Conservation (phyloP, 1,284 basidiomycete genomes). For the Malassezia brasiliensis region DNA sequence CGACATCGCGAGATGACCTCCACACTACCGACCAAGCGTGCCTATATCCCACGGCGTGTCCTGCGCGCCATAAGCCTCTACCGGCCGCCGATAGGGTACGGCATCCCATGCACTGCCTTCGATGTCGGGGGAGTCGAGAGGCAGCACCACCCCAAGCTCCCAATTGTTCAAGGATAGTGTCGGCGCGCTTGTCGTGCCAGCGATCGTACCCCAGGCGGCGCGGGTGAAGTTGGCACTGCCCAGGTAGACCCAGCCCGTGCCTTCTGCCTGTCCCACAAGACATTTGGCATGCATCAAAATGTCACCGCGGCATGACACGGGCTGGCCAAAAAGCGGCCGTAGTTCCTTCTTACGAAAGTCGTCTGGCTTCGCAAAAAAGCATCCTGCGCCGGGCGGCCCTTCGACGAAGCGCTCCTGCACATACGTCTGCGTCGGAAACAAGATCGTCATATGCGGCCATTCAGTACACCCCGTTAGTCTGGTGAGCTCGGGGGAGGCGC, state of each 20-base stretch:
- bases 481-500: conserved; percentile 1
- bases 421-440: conserved; percentile 34
- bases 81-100: conserved; percentile 28
- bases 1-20: conserved; percentile 7
- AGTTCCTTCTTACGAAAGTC: conserved; percentile 14
- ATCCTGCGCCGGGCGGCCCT: conserved; percentile 28
- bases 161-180: conserved; percentile 31
- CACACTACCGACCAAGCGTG: neutral
- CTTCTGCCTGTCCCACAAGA: conserved; percentile 16
- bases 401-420: conserved; percentile 25
- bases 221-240: conserved; percentile 43
- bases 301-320: conserved; percentile 29
- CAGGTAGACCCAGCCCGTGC: conserved; percentile 35
- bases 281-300: conserved; percentile 46
- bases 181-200: conserved; percentile 17
- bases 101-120: conserved; percentile 19
- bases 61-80: conserved; percentile 17
- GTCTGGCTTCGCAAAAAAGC: conserved; percentile 40
- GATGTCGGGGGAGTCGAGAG: conserved; percentile 23
- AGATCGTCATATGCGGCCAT: conserved; percentile 29
- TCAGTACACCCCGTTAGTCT: neutral
- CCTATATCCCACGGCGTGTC: conserved; percentile 29
- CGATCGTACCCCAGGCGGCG: conserved; percentile 41
- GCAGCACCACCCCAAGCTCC: conserved; percentile 39
- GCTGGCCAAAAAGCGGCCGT: conserved; percentile 24